These are phyloP conservation scores for Citrus hindsii DNA, from an alignment of 345 rosid species.

Conservation along the genomic window DNA sequence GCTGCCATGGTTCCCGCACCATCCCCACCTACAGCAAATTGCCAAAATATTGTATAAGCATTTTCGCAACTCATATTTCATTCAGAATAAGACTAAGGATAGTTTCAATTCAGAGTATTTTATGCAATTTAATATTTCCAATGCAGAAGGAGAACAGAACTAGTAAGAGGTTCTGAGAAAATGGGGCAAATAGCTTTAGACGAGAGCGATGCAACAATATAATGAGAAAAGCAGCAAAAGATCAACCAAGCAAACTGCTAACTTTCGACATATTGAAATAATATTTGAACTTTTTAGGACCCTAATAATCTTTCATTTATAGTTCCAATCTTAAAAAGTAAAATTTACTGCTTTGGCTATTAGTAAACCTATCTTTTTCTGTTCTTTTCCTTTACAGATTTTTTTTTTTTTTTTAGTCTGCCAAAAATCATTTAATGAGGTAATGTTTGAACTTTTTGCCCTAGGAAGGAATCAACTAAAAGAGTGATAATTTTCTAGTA, in stretches of 20 bases:
- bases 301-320: background rate
- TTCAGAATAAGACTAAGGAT: background rate
- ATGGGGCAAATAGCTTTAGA: background rate
- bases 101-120: constrained; percentile 3
- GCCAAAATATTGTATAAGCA: constrained; percentile 16
- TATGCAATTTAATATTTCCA: background rate
- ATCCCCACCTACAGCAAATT: constrained; percentile 53
- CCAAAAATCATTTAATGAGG: background rate
- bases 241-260: background rate
- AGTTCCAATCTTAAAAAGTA: too few species aligned
- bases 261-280: background rate
- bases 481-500: background rate
- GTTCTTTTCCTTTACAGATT: background rate
- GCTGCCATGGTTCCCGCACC: constrained; percentile 44
- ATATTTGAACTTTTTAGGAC: background rate
- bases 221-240: background rate
- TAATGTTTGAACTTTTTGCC: background rate
- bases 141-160: background rate
- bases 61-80: background rate
- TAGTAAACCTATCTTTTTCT: background rate
- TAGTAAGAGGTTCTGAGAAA: background rate
- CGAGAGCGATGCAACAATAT: background rate
- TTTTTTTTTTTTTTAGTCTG: background rate
- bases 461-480: background rate
- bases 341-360: too few species aligned